Percentiles rank a stretch among this genome's conserved stretches.
These are phyloP conservation scores for Fraxinus cuspidata DNA, from an alignment of 257 asterid species.

Conservation along the genomic window DNA sequence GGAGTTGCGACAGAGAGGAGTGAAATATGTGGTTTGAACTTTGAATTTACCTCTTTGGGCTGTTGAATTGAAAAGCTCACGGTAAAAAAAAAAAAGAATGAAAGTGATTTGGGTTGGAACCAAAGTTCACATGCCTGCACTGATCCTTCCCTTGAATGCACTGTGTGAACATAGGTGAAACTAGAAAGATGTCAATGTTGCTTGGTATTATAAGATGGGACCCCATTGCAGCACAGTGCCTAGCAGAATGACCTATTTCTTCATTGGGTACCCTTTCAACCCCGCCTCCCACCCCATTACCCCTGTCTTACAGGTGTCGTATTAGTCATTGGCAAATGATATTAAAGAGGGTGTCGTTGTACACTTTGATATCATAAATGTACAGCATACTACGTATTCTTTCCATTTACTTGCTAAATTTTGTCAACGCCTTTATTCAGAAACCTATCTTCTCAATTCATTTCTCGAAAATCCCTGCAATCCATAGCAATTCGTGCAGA, in stretches of 20 bases:
- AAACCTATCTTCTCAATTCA: background rate
- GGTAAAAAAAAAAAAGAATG: background rate
- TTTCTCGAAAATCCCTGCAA: background rate
- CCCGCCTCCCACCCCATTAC: background rate
- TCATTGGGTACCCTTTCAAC: background rate
- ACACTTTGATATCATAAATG: background rate
- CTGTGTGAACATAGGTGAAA: conserved; percentile 34
- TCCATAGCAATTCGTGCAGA: background rate
- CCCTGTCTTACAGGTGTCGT: conserved; percentile 29
- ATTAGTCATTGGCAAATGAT: conserved; percentile 30
- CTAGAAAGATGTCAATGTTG: conserved; percentile 11
- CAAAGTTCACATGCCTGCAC: no score
- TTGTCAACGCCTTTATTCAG: background rate
- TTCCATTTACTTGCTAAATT: conserved; percentile 22
- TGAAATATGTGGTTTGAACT: no score
- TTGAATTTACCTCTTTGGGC: no score
- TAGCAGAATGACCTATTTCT: conserved; percentile 33
- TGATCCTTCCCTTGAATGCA: background rate
- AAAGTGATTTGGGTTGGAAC: no score
- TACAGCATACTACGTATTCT: background rate
- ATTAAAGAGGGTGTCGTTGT: background rate
- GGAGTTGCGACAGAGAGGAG: no score
- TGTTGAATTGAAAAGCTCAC: no score
- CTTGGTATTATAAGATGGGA: conserved; percentile 32
- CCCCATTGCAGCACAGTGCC: conserved; percentile 23